Evolutionary conservation across 495 filamentous ascomycete genomes (phyloP), one percentile per base, ranked within the genome.

Genomic region (Amphirosellinia nigrospora): DNA sequence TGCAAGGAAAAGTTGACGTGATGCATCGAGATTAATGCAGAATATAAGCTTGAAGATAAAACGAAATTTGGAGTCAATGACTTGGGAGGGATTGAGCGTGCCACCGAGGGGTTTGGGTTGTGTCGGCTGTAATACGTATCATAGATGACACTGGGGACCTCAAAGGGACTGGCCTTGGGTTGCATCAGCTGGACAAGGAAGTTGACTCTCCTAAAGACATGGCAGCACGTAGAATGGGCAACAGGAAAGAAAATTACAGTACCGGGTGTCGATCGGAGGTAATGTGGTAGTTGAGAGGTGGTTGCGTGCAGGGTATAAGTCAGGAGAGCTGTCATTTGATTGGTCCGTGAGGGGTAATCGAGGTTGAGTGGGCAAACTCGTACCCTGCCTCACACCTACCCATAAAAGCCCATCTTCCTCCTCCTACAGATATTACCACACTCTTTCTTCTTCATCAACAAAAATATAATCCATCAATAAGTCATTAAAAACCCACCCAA

Each of bases 381-480:
- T 62, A 52, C 60, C 68, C 68, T 64, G 60, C 36, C 26, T 58
- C 38, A 32, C 32, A 55, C 30, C n/a, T 55, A 30, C 48, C 61
- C 62, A 71, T 71, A 71, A 71, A 71, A 71, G 62, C 61, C 62
- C 48, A 34, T 34, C 69, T 62, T 55, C 69, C 62, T 61, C 62
- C 62, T 61, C 41, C 41, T 11, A 34, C 16, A 32, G 5, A 26
- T 60, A 52, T 48, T 66, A 52, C 36, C 62, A 43, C 63, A 41
- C 23, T 60, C 53, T 61, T 50, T 21, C 62, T 70, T 15, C 62
- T 71, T 64, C 23, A 52, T 21, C 53, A 60, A 41, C 32, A 34
- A 26, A 46, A 63, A 0, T 4, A 28, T 43, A 69, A 32, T 48
- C 23, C 52, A 64, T 71, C 50, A 48, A 50, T 15, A 66, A 58